Conservation (phyloP, 441 rosid species). For the Jatropha multifida region DNA sequence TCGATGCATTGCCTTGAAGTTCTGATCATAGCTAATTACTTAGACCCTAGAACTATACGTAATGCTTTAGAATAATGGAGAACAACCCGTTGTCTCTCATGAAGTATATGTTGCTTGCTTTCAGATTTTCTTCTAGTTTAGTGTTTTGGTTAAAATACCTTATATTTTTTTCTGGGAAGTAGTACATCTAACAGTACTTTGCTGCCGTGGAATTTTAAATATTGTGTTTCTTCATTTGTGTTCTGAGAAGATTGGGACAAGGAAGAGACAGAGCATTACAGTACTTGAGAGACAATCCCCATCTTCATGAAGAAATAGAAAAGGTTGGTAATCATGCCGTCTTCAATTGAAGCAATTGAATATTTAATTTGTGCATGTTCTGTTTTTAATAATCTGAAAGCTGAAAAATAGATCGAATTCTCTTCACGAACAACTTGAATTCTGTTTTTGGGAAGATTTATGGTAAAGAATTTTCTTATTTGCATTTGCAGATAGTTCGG, state of each 20-base stretch:
- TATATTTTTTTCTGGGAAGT: constrained; percentile 1
- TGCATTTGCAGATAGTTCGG: constrained; percentile 55
- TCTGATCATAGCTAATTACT: background rate
- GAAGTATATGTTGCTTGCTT: background rate
- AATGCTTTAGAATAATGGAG: background rate
- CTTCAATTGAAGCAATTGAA: background rate
- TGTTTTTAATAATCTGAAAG: background rate
- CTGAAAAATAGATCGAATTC: background rate
- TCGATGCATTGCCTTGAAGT: background rate
- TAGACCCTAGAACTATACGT: background rate
- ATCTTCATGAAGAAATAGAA: constrained; percentile 64
- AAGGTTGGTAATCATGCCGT: constrained; percentile 44
- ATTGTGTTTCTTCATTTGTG: background rate
- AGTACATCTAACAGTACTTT: background rate
- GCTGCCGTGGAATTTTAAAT: background rate
- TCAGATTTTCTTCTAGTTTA: background rate
- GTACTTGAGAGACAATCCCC: constrained; percentile 67
- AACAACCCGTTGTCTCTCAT: background rate
- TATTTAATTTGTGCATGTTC: background rate
- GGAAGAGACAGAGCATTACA: constrained; percentile 91
- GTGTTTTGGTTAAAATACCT: background rate
- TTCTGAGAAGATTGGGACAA: constrained; percentile 73
- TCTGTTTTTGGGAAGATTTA: background rate
- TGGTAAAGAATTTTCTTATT: background rate
- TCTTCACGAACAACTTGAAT: background rate